Conservation (phyloP, 805 yeast genomes). For the Yarrowia deformans region DNA sequence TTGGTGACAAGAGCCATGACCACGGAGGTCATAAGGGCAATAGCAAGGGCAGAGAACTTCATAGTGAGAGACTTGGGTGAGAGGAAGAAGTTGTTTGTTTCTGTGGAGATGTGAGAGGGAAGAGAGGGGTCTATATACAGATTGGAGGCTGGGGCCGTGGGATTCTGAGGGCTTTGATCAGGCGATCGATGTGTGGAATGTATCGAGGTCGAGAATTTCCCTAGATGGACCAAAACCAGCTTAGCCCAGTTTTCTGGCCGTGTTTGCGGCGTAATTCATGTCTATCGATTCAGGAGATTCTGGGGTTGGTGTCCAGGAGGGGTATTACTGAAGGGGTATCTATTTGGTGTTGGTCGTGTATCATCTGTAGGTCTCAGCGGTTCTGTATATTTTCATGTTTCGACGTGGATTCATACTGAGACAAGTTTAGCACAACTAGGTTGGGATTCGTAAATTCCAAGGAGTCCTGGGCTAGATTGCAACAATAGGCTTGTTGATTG, state of each 20-base stretch:
- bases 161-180: neutral
- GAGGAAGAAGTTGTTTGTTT: neutral
- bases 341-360: too few relatives aligned
- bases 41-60: conserved; percentile 1
- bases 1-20: neutral
- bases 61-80: conserved; percentile 10
- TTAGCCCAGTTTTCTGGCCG: neutral
- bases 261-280: too few relatives aligned
- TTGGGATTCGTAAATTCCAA: too few relatives aligned
- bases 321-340: neutral
- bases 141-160: neutral
- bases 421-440: too few relatives aligned
- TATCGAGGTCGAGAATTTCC: neutral
- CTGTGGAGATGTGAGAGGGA: neutral
- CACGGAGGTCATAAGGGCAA: neutral
- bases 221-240: neutral
- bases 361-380: too few relatives aligned
- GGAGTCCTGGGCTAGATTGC: neutral
- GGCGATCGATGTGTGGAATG: neutral
- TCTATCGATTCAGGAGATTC: too few relatives aligned
- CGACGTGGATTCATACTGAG: too few relatives aligned
- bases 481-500: conserved; percentile 1
- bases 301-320: neutral
- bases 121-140: neutral
- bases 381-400: too few relatives aligned